phyloP scores from a whole-genome alignment of 2,329 filamentous ascomycete genomes.

The Reticulascus tulasneorum region DNA sequence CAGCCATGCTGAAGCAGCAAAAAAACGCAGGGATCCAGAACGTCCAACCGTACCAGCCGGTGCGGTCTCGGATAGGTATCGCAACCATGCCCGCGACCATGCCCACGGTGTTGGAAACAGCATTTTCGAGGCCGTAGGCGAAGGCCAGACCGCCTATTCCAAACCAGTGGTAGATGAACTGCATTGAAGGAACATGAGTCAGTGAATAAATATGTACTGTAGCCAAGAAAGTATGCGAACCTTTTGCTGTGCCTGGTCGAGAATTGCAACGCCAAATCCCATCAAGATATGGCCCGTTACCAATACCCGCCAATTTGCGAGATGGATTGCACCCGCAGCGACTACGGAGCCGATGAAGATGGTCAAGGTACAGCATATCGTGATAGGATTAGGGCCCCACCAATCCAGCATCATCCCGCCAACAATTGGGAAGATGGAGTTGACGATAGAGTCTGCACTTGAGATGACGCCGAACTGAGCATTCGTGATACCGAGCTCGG shows the following conservation, averaged over 20 bases:
- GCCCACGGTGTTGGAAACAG: slow-evolving; percentile 16
- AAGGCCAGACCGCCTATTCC: slow-evolving; percentile 18
- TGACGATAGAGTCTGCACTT: slow-evolving; percentile 21
- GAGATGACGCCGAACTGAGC: slow-evolving; percentile 20
- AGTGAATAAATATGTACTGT: no score
- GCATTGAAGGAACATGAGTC: neutral
- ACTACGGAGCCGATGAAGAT: slow-evolving; percentile 18
- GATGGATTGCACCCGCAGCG: slow-evolving; percentile 16
- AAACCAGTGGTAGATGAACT: slow-evolving; percentile 23
- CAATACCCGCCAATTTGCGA: slow-evolving; percentile 16
- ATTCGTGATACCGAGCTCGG: slow-evolving; percentile 19
- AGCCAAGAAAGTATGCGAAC: no score
- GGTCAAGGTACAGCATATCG: slow-evolving; percentile 15
- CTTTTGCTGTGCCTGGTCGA: slow-evolving; percentile 19
- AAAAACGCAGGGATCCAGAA: slow-evolving; percentile 20
- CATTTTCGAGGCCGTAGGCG: slow-evolving; percentile 19
- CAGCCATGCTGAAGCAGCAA: slow-evolving; percentile 13
- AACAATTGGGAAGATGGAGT: slow-evolving; percentile 19
- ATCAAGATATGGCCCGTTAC: slow-evolving; percentile 18
- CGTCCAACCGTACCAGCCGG: slow-evolving; percentile 20
- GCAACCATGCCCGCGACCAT: slow-evolving; percentile 20
- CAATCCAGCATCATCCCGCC: slow-evolving; percentile 20
- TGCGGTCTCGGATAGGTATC: slow-evolving; percentile 17
- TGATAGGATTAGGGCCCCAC: slow-evolving; percentile 19
- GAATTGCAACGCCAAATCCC: slow-evolving; percentile 19